These are phyloP conservation scores for Saccharomycopsis amapae DNA, from an alignment of 805 yeast species.

Conservation along the genomic window DNA sequence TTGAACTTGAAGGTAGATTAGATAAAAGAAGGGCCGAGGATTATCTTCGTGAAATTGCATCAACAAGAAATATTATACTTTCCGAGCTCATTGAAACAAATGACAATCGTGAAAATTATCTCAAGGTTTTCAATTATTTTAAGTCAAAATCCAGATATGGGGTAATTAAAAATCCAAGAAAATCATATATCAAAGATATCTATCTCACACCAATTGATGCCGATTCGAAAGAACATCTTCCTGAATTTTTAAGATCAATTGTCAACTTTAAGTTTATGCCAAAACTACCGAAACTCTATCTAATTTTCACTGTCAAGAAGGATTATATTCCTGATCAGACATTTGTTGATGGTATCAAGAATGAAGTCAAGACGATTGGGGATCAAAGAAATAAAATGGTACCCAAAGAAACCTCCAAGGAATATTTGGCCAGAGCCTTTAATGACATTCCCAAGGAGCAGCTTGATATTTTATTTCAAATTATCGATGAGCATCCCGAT, in stretches of 20 bases:
- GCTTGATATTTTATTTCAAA: not conserved
- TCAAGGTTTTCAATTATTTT: constrained; percentile 7
- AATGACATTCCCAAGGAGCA: not conserved
- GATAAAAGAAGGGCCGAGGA: constrained; percentile 45
- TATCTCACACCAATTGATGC: constrained; percentile 7
- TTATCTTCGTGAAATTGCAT: constrained; percentile 35
- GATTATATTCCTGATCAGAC: not conserved
- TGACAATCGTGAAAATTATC: not conserved
- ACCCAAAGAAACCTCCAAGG: not conserved
- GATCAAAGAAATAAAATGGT: not conserved
- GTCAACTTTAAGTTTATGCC: constrained; percentile 2
- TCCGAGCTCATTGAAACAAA: not conserved
- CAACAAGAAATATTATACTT: constrained; percentile 2
- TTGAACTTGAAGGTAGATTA: constrained; percentile 58
- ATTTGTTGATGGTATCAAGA: not conserved
- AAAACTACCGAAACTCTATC: not conserved
- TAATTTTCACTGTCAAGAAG: constrained; percentile 14
- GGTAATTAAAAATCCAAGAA: not conserved
- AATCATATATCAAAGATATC: constrained; percentile 5
- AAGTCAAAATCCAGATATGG: constrained; percentile 3
- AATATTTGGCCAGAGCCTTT: not conserved
- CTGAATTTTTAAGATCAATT: constrained; percentile 4
- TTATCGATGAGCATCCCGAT: constrained; percentile 1
- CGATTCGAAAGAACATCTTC: constrained; percentile 1
- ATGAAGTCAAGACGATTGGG: not conserved